A percentile compares a stretch with the other conserved stretches of the same genome.
Evolutionary conservation across 2,329 filamentous ascomycete genomes (phyloP).

Genomic region (Curvularia verruculosa): DNA sequence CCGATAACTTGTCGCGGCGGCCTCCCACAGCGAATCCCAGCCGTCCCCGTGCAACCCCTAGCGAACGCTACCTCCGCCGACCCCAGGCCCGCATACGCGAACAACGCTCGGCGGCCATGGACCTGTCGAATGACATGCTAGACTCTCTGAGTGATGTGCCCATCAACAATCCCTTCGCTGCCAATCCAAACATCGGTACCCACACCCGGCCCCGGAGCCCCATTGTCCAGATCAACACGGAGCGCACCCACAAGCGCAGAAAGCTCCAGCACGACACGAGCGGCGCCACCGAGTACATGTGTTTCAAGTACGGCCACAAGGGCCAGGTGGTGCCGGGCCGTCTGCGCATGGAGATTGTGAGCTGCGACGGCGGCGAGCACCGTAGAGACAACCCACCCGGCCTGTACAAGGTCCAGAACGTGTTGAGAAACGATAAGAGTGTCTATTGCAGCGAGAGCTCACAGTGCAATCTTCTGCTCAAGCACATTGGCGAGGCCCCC

Average conservation of each 20-base stretch:
- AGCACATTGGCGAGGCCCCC: slow-evolving; percentile 77
- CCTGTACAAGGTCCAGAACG: slow-evolving; percentile 66
- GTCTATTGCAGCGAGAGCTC: slow-evolving; percentile 92
- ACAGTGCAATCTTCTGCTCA: slow-evolving; percentile 83
- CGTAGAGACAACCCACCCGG: slow-evolving; percentile 62
- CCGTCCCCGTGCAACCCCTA: slow-evolving; percentile 43
- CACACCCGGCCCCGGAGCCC: slow-evolving; percentile 34
- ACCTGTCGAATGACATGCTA: slow-evolving; percentile 27
- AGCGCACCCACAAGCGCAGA: slow-evolving; percentile 43
- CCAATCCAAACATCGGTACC: slow-evolving; percentile 7
- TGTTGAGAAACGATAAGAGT: slow-evolving; percentile 78
- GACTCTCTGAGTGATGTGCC: slow-evolving; percentile 34
- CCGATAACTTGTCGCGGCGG: slow-evolving; percentile 17
- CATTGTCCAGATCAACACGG: slow-evolving; percentile 25
- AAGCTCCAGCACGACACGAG: slow-evolving; percentile 49
- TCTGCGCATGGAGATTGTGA: slow-evolving; percentile 84
- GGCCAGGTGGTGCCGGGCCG: slow-evolving; percentile 85
- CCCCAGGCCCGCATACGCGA: slow-evolving; percentile 40
- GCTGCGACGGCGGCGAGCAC: slow-evolving; percentile 81
- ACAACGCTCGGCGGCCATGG: slow-evolving; percentile 32
- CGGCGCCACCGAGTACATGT: slow-evolving; percentile 31
- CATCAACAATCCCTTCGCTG: slow-evolving; percentile 22
- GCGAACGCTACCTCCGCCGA: slow-evolving; percentile 45
- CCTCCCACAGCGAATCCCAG: slow-evolving; percentile 31
- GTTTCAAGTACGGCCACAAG: slow-evolving; percentile 80